These are phyloP conservation scores for Vaccinium corymbosum DNA, from an alignment of 148 eudicot species.

Conservation along the genomic window DNA sequence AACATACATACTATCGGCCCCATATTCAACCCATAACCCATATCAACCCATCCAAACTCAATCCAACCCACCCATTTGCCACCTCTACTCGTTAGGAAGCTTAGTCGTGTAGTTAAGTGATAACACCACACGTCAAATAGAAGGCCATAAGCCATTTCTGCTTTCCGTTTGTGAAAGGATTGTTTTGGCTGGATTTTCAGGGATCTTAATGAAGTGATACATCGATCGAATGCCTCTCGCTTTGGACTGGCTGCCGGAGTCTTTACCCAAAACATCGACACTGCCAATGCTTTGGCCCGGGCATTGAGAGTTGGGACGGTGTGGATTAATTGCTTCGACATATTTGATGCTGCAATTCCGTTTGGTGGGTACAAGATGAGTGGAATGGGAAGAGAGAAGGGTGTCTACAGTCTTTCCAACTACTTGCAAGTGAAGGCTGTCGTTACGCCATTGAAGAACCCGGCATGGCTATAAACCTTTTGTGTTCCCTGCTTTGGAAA, in stretches of 20 bases:
- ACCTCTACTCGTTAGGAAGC: too few relatives aligned
- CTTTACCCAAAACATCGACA: constrained; percentile 60
- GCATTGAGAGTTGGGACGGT: constrained; percentile 70
- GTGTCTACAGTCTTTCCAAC: constrained; percentile 53
- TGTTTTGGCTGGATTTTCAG: constrained; percentile 24
- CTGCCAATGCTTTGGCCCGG: constrained; percentile 62
- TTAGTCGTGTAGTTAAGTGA: too few relatives aligned
- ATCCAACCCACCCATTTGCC: too few relatives aligned
- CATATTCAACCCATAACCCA: too few relatives aligned
- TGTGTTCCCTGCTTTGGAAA: not conserved
- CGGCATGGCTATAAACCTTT: constrained; percentile 22
- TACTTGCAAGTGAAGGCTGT: constrained; percentile 83
- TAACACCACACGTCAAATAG: too few relatives aligned
- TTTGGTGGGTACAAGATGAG: constrained; percentile 90
- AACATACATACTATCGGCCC: too few relatives aligned
- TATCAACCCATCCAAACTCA: too few relatives aligned
- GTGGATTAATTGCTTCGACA: constrained; percentile 72
- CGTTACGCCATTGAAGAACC: constrained; percentile 59
- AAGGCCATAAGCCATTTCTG: not conserved
- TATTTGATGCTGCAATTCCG: constrained; percentile 59
- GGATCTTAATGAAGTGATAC: constrained; percentile 59
- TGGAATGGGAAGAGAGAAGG: constrained; percentile 72
- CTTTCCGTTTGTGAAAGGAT: not conserved
- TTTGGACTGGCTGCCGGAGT: constrained; percentile 90
- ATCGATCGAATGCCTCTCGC: constrained; percentile 50